Conservation (phyloP, 2,329 filamentous ascomycete species). For the Verticillium nubilum region DNA sequence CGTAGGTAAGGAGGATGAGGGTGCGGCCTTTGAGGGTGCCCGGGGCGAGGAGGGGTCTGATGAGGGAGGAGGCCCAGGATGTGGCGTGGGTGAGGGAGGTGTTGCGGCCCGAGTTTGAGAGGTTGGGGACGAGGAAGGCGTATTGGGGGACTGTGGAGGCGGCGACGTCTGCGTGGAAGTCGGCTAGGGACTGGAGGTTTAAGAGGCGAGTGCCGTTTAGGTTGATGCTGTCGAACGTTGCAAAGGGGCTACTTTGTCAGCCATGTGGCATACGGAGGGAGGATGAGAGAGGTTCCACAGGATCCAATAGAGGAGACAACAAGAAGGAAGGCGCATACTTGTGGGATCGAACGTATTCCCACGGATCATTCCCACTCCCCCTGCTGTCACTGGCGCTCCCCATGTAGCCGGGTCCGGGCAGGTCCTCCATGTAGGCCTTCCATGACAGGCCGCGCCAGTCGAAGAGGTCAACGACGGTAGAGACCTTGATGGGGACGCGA, state of each 20-base stretch:
- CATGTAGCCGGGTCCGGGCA: slow-evolving; percentile 34
- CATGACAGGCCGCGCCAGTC: slow-evolving; percentile 23
- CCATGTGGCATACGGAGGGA: neutral
- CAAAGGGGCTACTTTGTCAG: slow-evolving; percentile 29
- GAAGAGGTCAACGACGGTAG: slow-evolving; percentile 27
- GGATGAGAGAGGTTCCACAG: neutral
- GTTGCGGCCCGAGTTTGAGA: slow-evolving; percentile 62
- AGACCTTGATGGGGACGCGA: slow-evolving; percentile 35
- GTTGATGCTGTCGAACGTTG: slow-evolving; percentile 35
- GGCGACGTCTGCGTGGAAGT: slow-evolving; percentile 54
- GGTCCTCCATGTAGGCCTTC: slow-evolving; percentile 28
- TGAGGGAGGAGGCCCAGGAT: slow-evolving; percentile 45
- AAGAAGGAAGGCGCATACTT: slow-evolving; percentile 12
- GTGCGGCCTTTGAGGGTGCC: slow-evolving; percentile 46
- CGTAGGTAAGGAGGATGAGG: slow-evolving; percentile 52
- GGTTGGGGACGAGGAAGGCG: slow-evolving; percentile 57
- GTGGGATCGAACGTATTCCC: slow-evolving; percentile 16
- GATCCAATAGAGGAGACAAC: no score
- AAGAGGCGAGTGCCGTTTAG: slow-evolving; percentile 40
- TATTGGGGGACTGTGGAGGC: slow-evolving; percentile 58
- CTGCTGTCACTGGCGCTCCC: slow-evolving; percentile 29
- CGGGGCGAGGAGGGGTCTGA: slow-evolving; percentile 42
- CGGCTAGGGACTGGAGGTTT: slow-evolving; percentile 56
- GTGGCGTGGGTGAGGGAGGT: slow-evolving; percentile 45
- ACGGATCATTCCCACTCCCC: slow-evolving; percentile 19